Evolutionary conservation across 2,329 filamentous ascomycete genomes (phyloP).

Genomic region (Sporothrix pseudoabietina): DNA sequence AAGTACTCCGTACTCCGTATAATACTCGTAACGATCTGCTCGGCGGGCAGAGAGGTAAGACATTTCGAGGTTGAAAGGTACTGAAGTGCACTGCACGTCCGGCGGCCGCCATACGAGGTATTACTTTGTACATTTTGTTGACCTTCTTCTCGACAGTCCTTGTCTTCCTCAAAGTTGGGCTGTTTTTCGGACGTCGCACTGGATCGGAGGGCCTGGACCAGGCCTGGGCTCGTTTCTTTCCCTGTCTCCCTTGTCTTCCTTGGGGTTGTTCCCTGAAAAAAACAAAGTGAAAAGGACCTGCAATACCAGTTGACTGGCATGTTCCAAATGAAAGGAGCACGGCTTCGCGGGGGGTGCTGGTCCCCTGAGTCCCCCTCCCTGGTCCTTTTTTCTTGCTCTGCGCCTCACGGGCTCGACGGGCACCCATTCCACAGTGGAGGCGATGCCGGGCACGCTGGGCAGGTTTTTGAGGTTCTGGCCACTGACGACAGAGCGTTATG

Average conservation of each 20-base stretch:
- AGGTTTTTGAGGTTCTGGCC: neutral
- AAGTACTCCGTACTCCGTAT: neutral
- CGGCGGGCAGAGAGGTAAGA: slow-evolving; percentile 8
- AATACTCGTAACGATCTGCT: neutral
- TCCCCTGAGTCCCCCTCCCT: neutral
- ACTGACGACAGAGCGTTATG: neutral
- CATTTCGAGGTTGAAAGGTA: slow-evolving; percentile 15
- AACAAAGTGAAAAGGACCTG: neutral
- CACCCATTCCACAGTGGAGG: slow-evolving; percentile 21
- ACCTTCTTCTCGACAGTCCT: neutral
- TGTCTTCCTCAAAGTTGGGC: neutral
- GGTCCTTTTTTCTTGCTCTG: neutral
- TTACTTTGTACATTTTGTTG: neutral
- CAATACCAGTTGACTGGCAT: slow-evolving; percentile 7
- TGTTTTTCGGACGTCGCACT: slow-evolving; percentile 15
- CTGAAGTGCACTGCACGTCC: too few species aligned
- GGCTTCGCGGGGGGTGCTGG: neutral
- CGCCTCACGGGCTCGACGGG: slow-evolving; percentile 16
- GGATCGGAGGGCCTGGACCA: slow-evolving; percentile 1
- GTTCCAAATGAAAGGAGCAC: slow-evolving; percentile 26
- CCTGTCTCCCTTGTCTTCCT: neutral
- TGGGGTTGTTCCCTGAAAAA: neutral
- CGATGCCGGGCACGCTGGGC: slow-evolving; percentile 11
- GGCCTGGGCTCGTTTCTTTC: neutral
- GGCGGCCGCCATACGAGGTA: neutral